phyloP scores from a whole-genome alignment of 164 flowering plant species.

The Litsea cubeba region DNA sequence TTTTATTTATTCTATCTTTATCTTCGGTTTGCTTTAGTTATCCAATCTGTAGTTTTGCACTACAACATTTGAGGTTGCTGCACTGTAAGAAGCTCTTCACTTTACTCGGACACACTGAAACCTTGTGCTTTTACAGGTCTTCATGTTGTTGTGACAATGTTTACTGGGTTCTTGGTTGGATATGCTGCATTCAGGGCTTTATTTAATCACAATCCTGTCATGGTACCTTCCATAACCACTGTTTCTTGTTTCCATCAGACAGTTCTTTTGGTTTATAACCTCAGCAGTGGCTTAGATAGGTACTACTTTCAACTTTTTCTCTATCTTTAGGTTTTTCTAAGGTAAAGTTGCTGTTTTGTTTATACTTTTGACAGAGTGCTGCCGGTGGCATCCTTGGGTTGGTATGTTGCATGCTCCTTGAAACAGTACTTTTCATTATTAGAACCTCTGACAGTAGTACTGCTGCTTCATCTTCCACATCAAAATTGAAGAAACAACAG shows the following conservation, averaged over 20 bases:
- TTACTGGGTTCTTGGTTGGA: conserved; percentile 84
- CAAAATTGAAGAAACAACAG: conserved; percentile 54
- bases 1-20: background rate
- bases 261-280: background rate
- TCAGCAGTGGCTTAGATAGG: background rate
- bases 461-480: conserved; percentile 25
- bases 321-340: background rate
- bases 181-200: conserved; percentile 84
- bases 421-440: conserved; percentile 79
- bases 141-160: conserved; percentile 81
- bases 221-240: conserved; percentile 44
- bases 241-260: background rate
- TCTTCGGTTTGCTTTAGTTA: background rate
- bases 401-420: conserved; percentile 74
- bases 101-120: background rate
- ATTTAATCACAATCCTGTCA: conserved; percentile 56
- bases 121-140: conserved; percentile 46
- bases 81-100: background rate
- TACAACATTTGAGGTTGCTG: background rate
- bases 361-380: conserved; percentile 51
- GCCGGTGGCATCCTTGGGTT: conserved; percentile 92
- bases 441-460: conserved; percentile 38
- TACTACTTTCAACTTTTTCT: background rate
- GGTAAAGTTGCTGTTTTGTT: background rate
- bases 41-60: background rate